Conservation (phyloP, 495 filamentous ascomycete genomes). For the Rostrohypoxylon terebratum region DNA sequence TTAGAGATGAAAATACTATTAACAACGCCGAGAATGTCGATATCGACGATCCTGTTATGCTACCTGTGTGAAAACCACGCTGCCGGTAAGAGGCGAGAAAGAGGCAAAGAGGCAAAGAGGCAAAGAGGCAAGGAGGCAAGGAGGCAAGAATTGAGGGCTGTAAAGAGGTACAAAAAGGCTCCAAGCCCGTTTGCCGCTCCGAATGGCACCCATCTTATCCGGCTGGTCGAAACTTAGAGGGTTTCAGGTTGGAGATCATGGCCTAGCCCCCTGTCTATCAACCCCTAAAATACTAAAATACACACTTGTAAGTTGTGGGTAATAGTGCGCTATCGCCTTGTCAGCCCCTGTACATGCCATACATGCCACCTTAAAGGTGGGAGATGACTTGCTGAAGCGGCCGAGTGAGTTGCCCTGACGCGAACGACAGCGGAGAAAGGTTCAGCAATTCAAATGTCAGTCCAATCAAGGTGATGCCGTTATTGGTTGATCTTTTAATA, state of each 20-base stretch:
- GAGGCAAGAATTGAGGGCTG: neutral
- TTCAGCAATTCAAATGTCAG: neutral
- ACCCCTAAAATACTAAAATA: constrained; percentile 33
- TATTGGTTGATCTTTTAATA: constrained; percentile 15
- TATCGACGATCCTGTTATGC: constrained; percentile 1
- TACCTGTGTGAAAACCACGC: constrained; percentile 37
- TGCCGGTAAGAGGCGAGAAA: constrained; percentile 37
- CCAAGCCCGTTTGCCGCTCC: constrained; percentile 27
- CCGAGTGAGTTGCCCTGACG: constrained; percentile 3
- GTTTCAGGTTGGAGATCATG: constrained; percentile 52
- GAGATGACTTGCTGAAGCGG: constrained; percentile 37
- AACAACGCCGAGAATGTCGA: constrained; percentile 12
- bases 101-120: neutral
- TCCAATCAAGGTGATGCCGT: constrained; percentile 34
- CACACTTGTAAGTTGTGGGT: neutral
- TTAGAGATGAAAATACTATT: neutral
- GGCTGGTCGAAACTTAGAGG: constrained; percentile 50
- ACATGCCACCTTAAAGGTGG: constrained; percentile 50
- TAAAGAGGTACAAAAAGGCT: constrained; percentile 29
- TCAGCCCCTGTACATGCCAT: constrained; percentile 38
- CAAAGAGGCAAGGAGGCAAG: neutral
- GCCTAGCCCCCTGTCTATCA: constrained; percentile 36
- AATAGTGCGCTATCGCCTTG: constrained; percentile 8
- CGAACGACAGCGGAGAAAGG: constrained; percentile 2
- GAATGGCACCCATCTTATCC: constrained; percentile 39